Evolutionary conservation across 192 early-diverging fungal genomes (phyloP).

Genomic region (Allomyces macrogynus): DNA sequence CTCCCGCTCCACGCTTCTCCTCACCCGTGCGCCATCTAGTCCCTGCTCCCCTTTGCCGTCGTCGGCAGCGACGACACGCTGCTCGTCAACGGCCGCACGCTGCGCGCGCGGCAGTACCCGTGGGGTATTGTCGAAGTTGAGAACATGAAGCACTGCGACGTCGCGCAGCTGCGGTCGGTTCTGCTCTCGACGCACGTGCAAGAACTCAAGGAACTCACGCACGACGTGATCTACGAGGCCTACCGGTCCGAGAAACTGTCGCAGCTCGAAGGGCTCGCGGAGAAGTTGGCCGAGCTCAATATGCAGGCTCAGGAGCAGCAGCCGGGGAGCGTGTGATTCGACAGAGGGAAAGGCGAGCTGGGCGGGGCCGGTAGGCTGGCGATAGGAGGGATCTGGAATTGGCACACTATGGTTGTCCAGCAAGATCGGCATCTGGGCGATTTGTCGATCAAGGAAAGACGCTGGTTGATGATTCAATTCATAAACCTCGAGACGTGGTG

Average conservation of each 20-base stretch:
- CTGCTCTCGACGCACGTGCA: slow-evolving; percentile 90
- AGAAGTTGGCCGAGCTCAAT: slow-evolving; percentile 2
- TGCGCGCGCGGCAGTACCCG: slow-evolving; percentile 80
- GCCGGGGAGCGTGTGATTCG: too few species aligned
- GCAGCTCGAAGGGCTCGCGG: slow-evolving; percentile 22
- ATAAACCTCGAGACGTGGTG: too few species aligned
- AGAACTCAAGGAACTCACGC: slow-evolving; percentile 92
- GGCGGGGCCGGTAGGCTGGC: too few species aligned
- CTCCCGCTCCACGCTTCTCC: too few species aligned
- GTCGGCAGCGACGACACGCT: slow-evolving; percentile 88
- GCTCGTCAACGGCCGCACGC: slow-evolving; percentile 63
- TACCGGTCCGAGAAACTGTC: slow-evolving; percentile 85
- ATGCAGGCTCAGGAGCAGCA: too few species aligned
- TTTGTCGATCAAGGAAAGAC: too few species aligned
- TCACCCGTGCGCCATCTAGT: slow-evolving; percentile 4
- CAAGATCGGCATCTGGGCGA: too few species aligned
- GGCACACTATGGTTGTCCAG: too few species aligned
- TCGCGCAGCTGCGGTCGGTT: slow-evolving; percentile 82
- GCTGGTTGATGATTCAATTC: too few species aligned
- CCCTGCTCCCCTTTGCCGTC: slow-evolving; percentile 80
- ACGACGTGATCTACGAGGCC: slow-evolving; percentile 82
- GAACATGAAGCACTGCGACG: slow-evolving; percentile 90
- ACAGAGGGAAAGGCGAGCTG: too few species aligned
- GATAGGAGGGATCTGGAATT: too few species aligned
- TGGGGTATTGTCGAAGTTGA: slow-evolving; percentile 97